phyloP scores from a whole-genome alignment of 2,329 filamentous ascomycete genomes.

The Trichophyton schoenleinii region DNA sequence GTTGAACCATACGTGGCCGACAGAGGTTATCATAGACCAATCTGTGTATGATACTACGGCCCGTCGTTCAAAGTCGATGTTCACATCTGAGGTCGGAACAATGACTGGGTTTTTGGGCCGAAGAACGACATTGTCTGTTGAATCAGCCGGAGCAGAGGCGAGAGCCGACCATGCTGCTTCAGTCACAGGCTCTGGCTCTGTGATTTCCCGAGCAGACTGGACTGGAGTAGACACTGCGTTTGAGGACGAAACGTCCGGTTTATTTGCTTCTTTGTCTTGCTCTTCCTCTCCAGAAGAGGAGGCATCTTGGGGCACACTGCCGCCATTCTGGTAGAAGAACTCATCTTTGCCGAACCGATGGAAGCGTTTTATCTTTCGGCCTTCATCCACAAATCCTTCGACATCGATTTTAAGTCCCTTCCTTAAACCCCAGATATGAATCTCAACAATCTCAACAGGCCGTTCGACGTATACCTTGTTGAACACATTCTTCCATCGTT shows the following conservation, averaged over 20 bases:
- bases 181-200: conserved; percentile 13
- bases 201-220: conserved; percentile 10
- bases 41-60: conserved; percentile 65
- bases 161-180: conserved; percentile 26
- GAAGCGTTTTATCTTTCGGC: conserved; percentile 69
- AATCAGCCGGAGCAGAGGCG: conserved; percentile 20
- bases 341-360: conserved; percentile 67
- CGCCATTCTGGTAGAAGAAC: conserved; percentile 39
- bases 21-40: conserved; percentile 78
- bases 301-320: conserved; percentile 28
- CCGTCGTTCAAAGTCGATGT: conserved; percentile 76
- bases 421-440: conserved; percentile 79
- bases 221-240: not conserved
- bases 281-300: not conserved
- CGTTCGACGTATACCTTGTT: conserved; percentile 72
- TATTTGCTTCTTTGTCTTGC: not conserved
- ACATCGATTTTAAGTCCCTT: conserved; percentile 79
- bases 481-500: conserved; percentile 61
- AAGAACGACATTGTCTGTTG: conserved; percentile 55
- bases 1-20: conserved; percentile 97
- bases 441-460: conserved; percentile 70
- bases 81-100: conserved; percentile 71
- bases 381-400: conserved; percentile 77
- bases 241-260: not conserved
- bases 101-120: conserved; percentile 56